Evolutionary conservation across 1,284 basidiomycete genomes (phyloP).

Genomic region (Tilletia caries): DNA sequence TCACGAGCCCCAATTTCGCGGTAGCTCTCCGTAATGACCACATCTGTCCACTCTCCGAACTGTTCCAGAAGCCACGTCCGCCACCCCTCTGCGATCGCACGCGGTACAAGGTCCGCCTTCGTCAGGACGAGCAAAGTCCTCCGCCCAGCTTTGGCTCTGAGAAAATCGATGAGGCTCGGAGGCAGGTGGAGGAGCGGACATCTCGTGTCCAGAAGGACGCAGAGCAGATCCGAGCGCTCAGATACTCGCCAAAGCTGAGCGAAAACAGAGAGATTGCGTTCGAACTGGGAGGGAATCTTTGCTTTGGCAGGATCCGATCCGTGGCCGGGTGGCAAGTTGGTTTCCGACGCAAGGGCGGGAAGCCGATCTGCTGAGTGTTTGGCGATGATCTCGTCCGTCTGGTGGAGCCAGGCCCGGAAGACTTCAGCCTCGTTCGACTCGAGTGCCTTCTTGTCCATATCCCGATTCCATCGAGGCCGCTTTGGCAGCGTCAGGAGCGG

Average conservation of each 20-base stretch:
- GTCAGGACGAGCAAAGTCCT: constrained; percentile 35
- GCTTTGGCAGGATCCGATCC: constrained; percentile 57
- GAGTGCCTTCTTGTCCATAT: constrained; percentile 36
- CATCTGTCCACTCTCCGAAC: constrained; percentile 28
- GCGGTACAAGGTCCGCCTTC: constrained; percentile 36
- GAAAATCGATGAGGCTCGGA: constrained; percentile 58
- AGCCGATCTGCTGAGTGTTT: constrained; percentile 29
- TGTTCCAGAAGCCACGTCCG: constrained; percentile 24
- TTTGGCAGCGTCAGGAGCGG: constrained; percentile 27
- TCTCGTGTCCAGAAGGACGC: constrained; percentile 79
- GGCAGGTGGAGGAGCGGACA: constrained; percentile 68
- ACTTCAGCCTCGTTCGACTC: constrained; percentile 36
- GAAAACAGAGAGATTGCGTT: constrained; percentile 41
- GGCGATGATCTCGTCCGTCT: constrained; percentile 31
- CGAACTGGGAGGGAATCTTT: constrained; percentile 61
- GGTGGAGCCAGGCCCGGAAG: constrained; percentile 35
- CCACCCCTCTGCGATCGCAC: constrained; percentile 30
- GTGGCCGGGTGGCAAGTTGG: constrained; percentile 26
- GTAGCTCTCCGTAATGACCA: constrained; percentile 39
- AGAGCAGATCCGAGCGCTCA: constrained; percentile 70
- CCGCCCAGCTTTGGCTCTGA: constrained; percentile 60
- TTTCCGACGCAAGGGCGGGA: constrained; percentile 1
- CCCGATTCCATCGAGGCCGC: constrained; percentile 33
- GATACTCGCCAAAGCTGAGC: constrained; percentile 42
- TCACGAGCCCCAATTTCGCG: constrained; percentile 28